phyloP scores from a whole-genome alignment of 306 rosid species.

The Lathyrus oleraceus region DNA sequence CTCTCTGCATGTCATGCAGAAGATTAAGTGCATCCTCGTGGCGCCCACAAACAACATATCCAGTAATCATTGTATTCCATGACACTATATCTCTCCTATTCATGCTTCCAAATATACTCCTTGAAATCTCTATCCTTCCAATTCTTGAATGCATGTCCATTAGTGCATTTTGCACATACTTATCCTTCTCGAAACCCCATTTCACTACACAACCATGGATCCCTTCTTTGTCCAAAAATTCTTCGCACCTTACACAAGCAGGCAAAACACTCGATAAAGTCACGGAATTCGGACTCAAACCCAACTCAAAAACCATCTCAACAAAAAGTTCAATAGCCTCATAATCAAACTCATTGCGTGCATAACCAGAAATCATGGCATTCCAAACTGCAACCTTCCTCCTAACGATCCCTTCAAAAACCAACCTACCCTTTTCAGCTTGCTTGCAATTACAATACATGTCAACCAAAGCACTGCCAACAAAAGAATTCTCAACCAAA shows the following conservation, averaged over 20 bases:
- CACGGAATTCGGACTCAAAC: slow-evolving; percentile 56
- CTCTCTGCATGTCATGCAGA: slow-evolving; percentile 57
- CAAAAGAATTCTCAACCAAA: slow-evolving; percentile 62
- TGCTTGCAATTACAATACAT: slow-evolving; percentile 79
- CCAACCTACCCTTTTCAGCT: slow-evolving; percentile 54
- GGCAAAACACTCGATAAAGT: slow-evolving; percentile 79
- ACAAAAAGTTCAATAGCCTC: slow-evolving; percentile 65
- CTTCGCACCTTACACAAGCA: slow-evolving; percentile 55
- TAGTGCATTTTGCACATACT: slow-evolving; percentile 75
- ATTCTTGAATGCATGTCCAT: slow-evolving; percentile 84
- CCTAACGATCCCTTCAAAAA: slow-evolving; percentile 53
- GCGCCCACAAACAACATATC: slow-evolving; percentile 58
- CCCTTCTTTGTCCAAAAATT: slow-evolving; percentile 55
- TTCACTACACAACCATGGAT: slow-evolving; percentile 68
- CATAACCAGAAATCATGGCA: slow-evolving; percentile 78
- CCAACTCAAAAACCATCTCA: slow-evolving; percentile 52
- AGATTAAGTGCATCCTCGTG: slow-evolving; percentile 68
- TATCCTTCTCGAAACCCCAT: slow-evolving; percentile 58
- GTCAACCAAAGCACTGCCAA: slow-evolving; percentile 80
- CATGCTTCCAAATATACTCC: slow-evolving; percentile 59
- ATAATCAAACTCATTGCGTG: slow-evolving; percentile 58
- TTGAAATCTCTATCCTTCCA: slow-evolving; percentile 57
- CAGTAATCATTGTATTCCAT: slow-evolving; percentile 90
- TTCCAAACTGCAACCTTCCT: slow-evolving; percentile 65
- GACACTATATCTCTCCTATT: slow-evolving; percentile 62